Evolutionary conservation across 1,139 yeast genomes (phyloP).

Genomic region (Candida gigantensis): DNA sequence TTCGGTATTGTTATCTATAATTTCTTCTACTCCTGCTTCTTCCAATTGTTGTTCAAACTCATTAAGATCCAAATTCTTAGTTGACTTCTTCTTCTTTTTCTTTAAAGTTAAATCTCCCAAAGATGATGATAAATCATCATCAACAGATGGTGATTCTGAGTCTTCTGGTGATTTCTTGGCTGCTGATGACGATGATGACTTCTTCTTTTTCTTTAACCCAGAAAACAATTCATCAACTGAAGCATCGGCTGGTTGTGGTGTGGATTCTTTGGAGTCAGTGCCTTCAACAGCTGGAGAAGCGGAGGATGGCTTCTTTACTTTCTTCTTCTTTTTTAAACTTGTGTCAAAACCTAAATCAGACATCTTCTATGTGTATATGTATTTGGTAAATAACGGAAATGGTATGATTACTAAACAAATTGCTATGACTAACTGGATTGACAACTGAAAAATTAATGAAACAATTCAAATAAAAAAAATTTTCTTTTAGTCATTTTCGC

Average conservation of each 20-base stretch:
- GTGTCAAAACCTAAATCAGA: constrained; percentile 78
- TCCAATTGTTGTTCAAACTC: constrained; percentile 91
- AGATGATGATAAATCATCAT: constrained; percentile 60
- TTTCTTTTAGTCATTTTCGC: constrained; percentile 1
- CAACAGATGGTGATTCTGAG: constrained; percentile 33
- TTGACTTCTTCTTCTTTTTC: constrained; percentile 85
- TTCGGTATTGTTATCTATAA: constrained; percentile 23
- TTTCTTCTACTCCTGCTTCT: constrained; percentile 80
- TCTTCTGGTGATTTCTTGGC: constrained; percentile 17
- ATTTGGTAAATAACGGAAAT: neutral
- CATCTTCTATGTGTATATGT: constrained; percentile 24
- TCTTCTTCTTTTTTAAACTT: constrained; percentile 57
- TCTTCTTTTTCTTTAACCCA: constrained; percentile 57
- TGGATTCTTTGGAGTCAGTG: constrained; percentile 12
- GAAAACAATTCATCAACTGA: constrained; percentile 53
- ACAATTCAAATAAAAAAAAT: neutral
- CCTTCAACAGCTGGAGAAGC: constrained; percentile 8
- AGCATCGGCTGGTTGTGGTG: constrained; percentile 22
- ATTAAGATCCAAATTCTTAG: constrained; percentile 56
- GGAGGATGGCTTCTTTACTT: constrained; percentile 10
- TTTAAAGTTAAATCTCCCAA: constrained; percentile 76
- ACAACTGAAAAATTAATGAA: constrained; percentile 1
- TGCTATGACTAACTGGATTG: neutral
- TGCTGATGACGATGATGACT: constrained; percentile 21
- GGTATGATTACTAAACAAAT: neutral